These are phyloP conservation scores for Melampsora allii-populina DNA, from an alignment of 1,284 basidiomycete species.

Conservation along the genomic window DNA sequence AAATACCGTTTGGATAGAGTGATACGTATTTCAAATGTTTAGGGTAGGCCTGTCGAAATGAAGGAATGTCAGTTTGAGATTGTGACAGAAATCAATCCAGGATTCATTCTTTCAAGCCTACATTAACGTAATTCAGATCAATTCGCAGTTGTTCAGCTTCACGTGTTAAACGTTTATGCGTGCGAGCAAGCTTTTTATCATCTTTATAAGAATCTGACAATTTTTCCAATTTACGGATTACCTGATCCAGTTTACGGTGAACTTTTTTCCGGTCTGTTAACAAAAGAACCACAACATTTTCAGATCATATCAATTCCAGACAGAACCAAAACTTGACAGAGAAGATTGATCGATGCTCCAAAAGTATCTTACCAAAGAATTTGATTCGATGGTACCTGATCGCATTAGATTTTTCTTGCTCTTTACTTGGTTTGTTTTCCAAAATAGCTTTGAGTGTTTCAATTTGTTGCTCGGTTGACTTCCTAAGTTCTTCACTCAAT, in stretches of 20 bases:
- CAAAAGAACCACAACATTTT: background rate
- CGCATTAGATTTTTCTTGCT: conserved; percentile 36
- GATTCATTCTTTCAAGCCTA: background rate
- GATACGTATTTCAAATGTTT: conserved; percentile 43
- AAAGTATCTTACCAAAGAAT: conserved; percentile 27
- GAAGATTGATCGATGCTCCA: background rate
- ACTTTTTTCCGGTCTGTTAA: conserved; percentile 32
- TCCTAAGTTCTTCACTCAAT: conserved; percentile 17
- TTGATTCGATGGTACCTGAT: conserved; percentile 37
- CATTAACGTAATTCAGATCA: conserved; percentile 33
- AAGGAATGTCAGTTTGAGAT: too few relatives aligned
- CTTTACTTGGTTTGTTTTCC: conserved; percentile 6
- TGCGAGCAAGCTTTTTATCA: background rate
- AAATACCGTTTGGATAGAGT: conserved; percentile 33
- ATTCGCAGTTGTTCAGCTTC: conserved; percentile 28
- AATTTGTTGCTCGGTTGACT: conserved; percentile 18
- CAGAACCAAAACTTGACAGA: too few relatives aligned
- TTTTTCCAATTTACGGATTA: conserved; percentile 9
- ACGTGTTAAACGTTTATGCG: conserved; percentile 3
- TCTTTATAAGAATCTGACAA: background rate
- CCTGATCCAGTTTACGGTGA: conserved; percentile 27
- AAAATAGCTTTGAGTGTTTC: conserved; percentile 12
- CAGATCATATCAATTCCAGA: too few relatives aligned
- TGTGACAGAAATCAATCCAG: background rate
- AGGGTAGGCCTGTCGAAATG: conserved; percentile 22